Percentiles rank a stretch among this genome's conserved stretches.
phyloP scores from a whole-genome alignment of 441 rosid species.

The Populus hybrid region DNA sequence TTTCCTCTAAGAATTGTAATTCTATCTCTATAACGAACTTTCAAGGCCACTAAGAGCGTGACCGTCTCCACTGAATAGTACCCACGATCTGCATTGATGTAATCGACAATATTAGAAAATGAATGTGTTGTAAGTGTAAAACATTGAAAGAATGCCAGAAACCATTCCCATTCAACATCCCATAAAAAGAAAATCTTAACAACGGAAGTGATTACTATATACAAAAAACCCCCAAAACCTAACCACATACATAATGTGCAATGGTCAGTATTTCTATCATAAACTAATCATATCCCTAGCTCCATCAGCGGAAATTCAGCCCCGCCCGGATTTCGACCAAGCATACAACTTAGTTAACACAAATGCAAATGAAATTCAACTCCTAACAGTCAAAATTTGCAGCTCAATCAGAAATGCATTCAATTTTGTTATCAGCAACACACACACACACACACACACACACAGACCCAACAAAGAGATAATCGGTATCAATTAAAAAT shows the following conservation, averaged over 20 bases:
- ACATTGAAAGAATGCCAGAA: not conserved
- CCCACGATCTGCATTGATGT: slow-evolving; percentile 75
- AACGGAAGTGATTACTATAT: not conserved
- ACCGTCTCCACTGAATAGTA: slow-evolving; percentile 98
- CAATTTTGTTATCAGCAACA: not conserved
- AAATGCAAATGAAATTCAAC: not conserved
- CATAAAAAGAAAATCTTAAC: not conserved
- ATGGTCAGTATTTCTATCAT: not conserved
- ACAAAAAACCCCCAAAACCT: not conserved
- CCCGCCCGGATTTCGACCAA: not conserved
- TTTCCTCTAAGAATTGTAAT: slow-evolving; percentile 92
- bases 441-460: not conserved
- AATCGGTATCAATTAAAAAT: not conserved
- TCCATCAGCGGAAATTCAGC: not conserved
- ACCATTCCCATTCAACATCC: not conserved
- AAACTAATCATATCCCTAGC: not conserved
- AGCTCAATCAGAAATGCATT: not conserved
- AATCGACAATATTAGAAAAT: slow-evolving; percentile 16
- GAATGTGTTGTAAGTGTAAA: not conserved
- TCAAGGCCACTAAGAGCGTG: slow-evolving; percentile 86
- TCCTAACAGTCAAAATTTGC: not conserved
- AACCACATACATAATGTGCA: not conserved
- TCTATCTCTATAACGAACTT: slow-evolving; percentile 96
- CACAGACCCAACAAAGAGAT: not conserved
- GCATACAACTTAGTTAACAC: not conserved